phyloP scores from a whole-genome alignment of 2,329 filamentous ascomycete species.

The Fusarium penzigii region DNA sequence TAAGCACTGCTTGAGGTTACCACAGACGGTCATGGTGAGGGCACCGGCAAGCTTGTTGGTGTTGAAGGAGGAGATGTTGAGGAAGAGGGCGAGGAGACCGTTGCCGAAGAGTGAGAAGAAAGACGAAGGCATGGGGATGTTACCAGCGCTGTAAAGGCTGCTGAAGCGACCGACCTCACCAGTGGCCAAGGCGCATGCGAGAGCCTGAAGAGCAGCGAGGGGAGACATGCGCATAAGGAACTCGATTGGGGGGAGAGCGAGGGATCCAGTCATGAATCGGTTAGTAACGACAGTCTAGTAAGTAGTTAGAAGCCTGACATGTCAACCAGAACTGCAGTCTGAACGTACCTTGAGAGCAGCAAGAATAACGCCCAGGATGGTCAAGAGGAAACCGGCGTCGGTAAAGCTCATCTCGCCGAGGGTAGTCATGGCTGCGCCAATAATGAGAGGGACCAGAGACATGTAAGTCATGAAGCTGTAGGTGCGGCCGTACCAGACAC shows the following conservation, averaged over 20 bases:
- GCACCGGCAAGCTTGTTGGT: slow-evolving; percentile 60
- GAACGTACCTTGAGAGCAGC: slow-evolving; percentile 53
- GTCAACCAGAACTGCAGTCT: background rate
- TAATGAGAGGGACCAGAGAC: slow-evolving; percentile 60
- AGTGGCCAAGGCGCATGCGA: slow-evolving; percentile 51
- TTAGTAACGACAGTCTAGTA: slow-evolving; percentile 61
- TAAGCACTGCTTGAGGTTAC: slow-evolving; percentile 59
- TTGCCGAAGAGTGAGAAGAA: slow-evolving; percentile 50
- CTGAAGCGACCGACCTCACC: slow-evolving; percentile 52
- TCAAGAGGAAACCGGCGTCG: slow-evolving; percentile 56
- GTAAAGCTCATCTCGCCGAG: slow-evolving; percentile 65
- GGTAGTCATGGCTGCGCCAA: slow-evolving; percentile 61
- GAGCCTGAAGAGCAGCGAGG: slow-evolving; percentile 56
- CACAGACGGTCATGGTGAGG: slow-evolving; percentile 60
- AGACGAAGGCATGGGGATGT: slow-evolving; percentile 38
- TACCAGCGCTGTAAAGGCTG: slow-evolving; percentile 36
- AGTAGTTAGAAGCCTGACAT: slow-evolving; percentile 15
- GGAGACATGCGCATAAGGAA: slow-evolving; percentile 64
- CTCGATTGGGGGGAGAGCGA: slow-evolving; percentile 59
- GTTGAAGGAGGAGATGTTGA: slow-evolving; percentile 59
- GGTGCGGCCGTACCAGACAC: slow-evolving; percentile 53
- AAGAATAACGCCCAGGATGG: slow-evolving; percentile 54
- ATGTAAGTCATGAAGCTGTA: slow-evolving; percentile 60
- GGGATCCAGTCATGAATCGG: slow-evolving; percentile 62
- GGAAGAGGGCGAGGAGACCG: slow-evolving; percentile 54